Evolutionary conservation across 768 basidiomycete genomes (phyloP).

Genomic region (Boletus rubropictus): DNA sequence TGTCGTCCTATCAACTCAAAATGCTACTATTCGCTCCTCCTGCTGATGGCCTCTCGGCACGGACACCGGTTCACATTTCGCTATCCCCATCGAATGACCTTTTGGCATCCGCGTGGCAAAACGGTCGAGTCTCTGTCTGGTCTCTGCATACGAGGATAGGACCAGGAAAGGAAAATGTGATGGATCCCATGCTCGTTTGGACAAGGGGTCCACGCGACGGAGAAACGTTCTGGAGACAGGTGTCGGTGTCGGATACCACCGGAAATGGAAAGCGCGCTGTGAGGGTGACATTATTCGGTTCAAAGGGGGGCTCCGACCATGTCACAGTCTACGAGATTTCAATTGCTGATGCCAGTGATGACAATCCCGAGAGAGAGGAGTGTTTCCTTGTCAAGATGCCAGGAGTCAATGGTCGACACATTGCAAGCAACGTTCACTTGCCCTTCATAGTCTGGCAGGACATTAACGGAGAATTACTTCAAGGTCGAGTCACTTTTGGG

Average conservation of each 20-base stretch:
- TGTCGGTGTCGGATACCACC: slow-evolving; percentile 16
- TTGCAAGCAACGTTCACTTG: slow-evolving; percentile 20
- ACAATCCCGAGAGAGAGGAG: slow-evolving; percentile 1
- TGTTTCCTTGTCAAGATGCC: slow-evolving; percentile 25
- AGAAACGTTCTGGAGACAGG: slow-evolving; percentile 27
- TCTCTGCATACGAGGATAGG: slow-evolving; percentile 57
- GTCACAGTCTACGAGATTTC: slow-evolving; percentile 26
- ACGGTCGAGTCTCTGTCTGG: slow-evolving; percentile 67
- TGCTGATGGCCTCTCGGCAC: background rate
- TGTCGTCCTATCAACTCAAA: slow-evolving; percentile 62
- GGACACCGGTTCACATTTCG: slow-evolving; percentile 58
- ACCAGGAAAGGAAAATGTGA: slow-evolving; percentile 50
- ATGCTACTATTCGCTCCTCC: slow-evolving; percentile 11
- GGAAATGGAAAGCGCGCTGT: slow-evolving; percentile 2
- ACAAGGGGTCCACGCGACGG: slow-evolving; percentile 19
- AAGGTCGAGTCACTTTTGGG: slow-evolving; percentile 31
- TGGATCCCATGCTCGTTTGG: slow-evolving; percentile 47
- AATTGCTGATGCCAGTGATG: background rate
- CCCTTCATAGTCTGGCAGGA: slow-evolving; percentile 40
- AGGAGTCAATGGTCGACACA: slow-evolving; percentile 43
- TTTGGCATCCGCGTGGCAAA: slow-evolving; percentile 64
- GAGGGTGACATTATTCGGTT: slow-evolving; percentile 38
- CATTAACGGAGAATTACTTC: slow-evolving; percentile 42
- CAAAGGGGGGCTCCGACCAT: slow-evolving; percentile 30
- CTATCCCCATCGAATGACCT: slow-evolving; percentile 55